Evolutionary conservation across 768 basidiomycete genomes (phyloP).

Genomic region (Myochromella boudieri): DNA sequence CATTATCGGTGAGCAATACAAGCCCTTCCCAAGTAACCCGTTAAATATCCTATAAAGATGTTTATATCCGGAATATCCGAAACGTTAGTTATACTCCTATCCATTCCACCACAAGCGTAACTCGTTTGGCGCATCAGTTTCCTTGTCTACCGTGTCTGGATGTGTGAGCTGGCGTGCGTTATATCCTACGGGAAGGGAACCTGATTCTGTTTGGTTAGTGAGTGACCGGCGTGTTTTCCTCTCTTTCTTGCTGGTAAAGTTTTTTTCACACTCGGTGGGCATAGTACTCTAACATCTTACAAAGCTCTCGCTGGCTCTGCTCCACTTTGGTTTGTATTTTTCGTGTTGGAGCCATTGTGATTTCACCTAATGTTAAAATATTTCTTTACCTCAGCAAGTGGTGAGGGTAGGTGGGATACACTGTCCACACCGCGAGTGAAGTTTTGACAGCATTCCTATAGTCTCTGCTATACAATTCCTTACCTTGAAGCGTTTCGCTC

Average conservation of each 20-base stretch:
- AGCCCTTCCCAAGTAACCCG: background rate
- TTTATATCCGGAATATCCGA: slow-evolving; percentile 32
- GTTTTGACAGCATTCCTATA: slow-evolving; percentile 7
- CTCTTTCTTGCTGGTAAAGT: slow-evolving; percentile 20
- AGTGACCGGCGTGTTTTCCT: slow-evolving; percentile 21
- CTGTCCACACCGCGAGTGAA: background rate
- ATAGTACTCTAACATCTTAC: background rate
- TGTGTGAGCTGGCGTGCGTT: slow-evolving; percentile 15
- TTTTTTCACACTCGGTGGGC: background rate
- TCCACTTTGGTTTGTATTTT: slow-evolving; percentile 26
- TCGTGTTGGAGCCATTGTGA: background rate
- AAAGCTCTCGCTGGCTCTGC: slow-evolving; percentile 24
- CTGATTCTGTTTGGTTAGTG: slow-evolving; percentile 20
- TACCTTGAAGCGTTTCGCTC: slow-evolving; percentile 22
- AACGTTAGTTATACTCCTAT: slow-evolving; percentile 19
- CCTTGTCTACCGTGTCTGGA: slow-evolving; percentile 30
- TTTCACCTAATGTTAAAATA: background rate
- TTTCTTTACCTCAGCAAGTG: slow-evolving; percentile 22
- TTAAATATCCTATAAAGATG: slow-evolving; percentile 23
- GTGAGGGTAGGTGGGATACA: slow-evolving; percentile 22
- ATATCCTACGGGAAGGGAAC: background rate
- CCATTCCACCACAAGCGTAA: background rate
- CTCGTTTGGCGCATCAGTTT: slow-evolving; percentile 19
- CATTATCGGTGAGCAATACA: slow-evolving; percentile 22
- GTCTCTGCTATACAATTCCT: slow-evolving; percentile 29